Evolutionary conservation across 2,329 filamentous ascomycete genomes (phyloP).

Genomic region (Fusarium sacchari): DNA sequence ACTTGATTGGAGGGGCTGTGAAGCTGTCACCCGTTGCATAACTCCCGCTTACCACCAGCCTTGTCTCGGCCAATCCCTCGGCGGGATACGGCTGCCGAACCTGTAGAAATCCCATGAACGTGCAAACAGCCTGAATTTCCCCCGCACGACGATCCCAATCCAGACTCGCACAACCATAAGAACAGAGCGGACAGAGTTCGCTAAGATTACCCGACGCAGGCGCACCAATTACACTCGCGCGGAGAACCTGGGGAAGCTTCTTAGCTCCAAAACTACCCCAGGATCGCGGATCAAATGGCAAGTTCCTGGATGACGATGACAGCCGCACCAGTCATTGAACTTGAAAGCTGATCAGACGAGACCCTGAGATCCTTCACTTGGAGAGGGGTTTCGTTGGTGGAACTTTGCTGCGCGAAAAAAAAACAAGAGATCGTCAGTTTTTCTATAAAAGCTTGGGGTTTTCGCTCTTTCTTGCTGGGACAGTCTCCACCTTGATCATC

Average conservation of each 20-base stretch:
- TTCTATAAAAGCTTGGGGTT: constrained; percentile 29
- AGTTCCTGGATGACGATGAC: constrained; percentile 5
- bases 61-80: constrained; percentile 14
- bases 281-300: constrained; percentile 11
- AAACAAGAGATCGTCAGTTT: neutral
- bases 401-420: constrained; percentile 1
- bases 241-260: constrained; percentile 33
- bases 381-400: constrained; percentile 15
- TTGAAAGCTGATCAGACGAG: constrained; percentile 18
- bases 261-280: constrained; percentile 19
- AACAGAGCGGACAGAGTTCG: neutral
- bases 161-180: constrained; percentile 15
- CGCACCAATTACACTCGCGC: constrained; percentile 22
- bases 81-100: constrained; percentile 3
- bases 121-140: constrained; percentile 21
- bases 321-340: constrained; percentile 33
- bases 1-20: constrained; percentile 7
- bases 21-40: neutral
- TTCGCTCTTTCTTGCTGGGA: neutral
- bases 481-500: constrained; percentile 7
- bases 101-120: neutral
- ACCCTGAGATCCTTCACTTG: neutral
- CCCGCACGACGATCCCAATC: constrained; percentile 37
- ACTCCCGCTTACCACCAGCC: neutral
- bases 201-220: constrained; percentile 24